These are phyloP conservation scores for Aspergillus brasiliensis DNA, from an alignment of 2,329 filamentous ascomycete genomes.

Conservation along the genomic window DNA sequence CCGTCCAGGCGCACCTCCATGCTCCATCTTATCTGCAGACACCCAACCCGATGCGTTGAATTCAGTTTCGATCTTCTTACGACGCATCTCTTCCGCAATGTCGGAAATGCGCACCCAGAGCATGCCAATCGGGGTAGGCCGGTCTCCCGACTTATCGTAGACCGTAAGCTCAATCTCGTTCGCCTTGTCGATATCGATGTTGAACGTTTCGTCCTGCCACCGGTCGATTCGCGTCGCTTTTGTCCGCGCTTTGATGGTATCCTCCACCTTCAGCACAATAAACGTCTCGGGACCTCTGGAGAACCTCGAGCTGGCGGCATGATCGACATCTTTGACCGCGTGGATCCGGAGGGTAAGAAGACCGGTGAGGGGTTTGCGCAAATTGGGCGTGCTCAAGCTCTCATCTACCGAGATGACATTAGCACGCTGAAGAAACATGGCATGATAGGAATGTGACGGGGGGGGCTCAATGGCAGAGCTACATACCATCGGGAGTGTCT, in stretches of 20 bases:
- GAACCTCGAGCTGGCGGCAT: conserved; percentile 80
- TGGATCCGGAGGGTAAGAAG: conserved; percentile 84
- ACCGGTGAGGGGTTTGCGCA: conserved; percentile 93
- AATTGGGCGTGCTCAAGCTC: conserved; percentile 90
- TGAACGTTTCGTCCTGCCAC: conserved; percentile 90
- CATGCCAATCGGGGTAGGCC: conserved; percentile 89
- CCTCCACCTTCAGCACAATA: conserved; percentile 94
- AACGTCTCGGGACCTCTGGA: conserved; percentile 91
- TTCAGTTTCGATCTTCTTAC: conserved; percentile 95
- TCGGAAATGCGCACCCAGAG: conserved; percentile 96
- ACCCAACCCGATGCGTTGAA: conserved; percentile 96
- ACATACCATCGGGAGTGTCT: conserved; percentile 76
- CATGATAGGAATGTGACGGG: too few species aligned
- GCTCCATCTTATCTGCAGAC: conserved; percentile 91
- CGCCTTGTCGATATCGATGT: conserved; percentile 93
- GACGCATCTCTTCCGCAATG: conserved; percentile 94
- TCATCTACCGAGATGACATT: conserved; percentile 66
- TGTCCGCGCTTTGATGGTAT: conserved; percentile 85
- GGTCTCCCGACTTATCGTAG: conserved; percentile 91
- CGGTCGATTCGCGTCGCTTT: conserved; percentile 80
- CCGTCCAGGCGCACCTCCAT: conserved; percentile 51
- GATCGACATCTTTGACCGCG: conserved; percentile 91
- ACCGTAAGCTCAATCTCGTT: conserved; percentile 98
- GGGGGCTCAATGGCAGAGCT: not conserved
- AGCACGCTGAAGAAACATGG: conserved; percentile 16